Percentiles rank a stretch among this genome's conserved stretches.
These are phyloP conservation scores for Fraxinus latifolia DNA, from an alignment of 305 asterid genomes.

Conservation along the genomic window DNA sequence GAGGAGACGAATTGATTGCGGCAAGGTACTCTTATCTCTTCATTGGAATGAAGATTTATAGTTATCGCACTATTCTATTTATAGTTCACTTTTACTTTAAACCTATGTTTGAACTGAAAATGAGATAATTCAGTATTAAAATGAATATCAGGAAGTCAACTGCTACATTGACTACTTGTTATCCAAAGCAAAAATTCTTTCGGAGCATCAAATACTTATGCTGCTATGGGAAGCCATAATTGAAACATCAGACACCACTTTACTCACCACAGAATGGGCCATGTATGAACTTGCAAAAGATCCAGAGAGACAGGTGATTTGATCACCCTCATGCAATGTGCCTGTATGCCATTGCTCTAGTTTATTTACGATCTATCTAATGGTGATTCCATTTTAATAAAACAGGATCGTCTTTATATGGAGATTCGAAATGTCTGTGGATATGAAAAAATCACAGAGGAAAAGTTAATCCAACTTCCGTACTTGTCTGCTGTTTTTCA, in stretches of 20 bases:
- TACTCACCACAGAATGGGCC: constrained; percentile 85
- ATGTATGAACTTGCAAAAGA: constrained; percentile 80
- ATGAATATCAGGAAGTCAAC: constrained; percentile 38
- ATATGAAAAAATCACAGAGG: constrained; percentile 44
- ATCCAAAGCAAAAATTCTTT: constrained; percentile 50
- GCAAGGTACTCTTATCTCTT: constrained; percentile 35
- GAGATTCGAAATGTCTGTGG: constrained; percentile 49
- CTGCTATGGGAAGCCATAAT: constrained; percentile 79
- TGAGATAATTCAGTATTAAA: background rate
- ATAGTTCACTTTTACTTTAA: background rate
- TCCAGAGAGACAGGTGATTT: constrained; percentile 61
- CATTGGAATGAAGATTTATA: background rate
- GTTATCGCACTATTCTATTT: background rate
- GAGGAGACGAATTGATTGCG: constrained; percentile 42
- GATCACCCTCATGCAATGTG: background rate
- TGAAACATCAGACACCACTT: constrained; percentile 77
- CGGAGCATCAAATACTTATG: constrained; percentile 68
- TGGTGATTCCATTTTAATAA: background rate
- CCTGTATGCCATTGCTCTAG: background rate
- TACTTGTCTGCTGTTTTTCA: constrained; percentile 62
- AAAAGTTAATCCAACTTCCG: constrained; percentile 49
- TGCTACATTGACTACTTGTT: constrained; percentile 65
- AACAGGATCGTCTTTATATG: constrained; percentile 41
- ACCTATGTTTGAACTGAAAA: background rate
- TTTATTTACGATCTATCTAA: background rate